Conservation (phyloP, 176 grass and related monocot species). For the Carex parvula region DNA sequence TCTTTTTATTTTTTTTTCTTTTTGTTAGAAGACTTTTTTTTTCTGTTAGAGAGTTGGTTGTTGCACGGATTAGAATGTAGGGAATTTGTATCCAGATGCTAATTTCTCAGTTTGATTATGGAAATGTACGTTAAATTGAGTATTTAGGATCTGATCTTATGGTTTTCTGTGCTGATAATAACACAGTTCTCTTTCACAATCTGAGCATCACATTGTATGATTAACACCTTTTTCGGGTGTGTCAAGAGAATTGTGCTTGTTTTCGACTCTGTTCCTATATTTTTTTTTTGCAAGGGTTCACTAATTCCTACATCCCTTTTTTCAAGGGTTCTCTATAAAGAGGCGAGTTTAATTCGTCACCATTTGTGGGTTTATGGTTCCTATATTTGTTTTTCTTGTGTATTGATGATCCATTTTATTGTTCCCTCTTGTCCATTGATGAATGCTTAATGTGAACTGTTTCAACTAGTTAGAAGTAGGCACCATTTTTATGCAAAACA, state of each 20-base stretch:
- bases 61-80: background rate
- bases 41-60: background rate
- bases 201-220: background rate
- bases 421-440: background rate
- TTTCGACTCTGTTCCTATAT: background rate
- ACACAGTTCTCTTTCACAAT: background rate
- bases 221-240: background rate
- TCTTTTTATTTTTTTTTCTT: background rate
- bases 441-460: background rate
- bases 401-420: background rate
- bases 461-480: background rate
- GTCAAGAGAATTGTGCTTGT: background rate
- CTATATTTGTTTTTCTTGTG: background rate
- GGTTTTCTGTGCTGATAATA: background rate
- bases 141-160: background rate
- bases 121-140: background rate
- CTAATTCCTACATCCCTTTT: too few relatives aligned
- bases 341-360: too few relatives aligned
- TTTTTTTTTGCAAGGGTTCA: background rate
- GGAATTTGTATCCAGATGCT: conserved; percentile 20
- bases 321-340: too few relatives aligned
- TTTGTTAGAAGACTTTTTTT: background rate
- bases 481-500: background rate
- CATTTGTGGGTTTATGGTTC: background rate
- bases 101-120: background rate